Base-by-base conservation (phyloP, 73 alveolate species). In the Halteria grandinella region DNA sequence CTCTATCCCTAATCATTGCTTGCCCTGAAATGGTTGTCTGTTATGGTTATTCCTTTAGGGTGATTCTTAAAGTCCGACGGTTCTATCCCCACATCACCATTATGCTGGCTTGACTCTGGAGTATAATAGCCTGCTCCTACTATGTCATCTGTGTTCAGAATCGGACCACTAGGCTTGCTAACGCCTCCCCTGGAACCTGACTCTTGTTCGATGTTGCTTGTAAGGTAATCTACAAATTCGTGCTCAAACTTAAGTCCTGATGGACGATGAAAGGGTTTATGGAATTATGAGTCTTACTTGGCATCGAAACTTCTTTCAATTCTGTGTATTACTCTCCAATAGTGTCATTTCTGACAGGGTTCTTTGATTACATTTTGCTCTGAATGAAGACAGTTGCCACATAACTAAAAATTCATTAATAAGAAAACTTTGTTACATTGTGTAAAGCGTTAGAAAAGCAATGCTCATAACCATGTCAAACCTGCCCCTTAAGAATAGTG, bases 401-500 rank as follows among this genome's bases (percentile, higher is more conserved):
- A 60, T 60, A 60, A 21, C 77, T 39, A 39, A 39, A 15, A 39
- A 39, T 39, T 39, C 17, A 39, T 39, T 39, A 39, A 15, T 39
- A 39, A 39, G 15, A 39, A 12, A 39, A 39, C 15, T 12, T 39
- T 15, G n/a, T 48, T 31, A 48, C 34, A 48, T 48, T 48, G 21
- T 48, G 50, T 66, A 66, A 8, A 66, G 21, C 23, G 69, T 21
- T 5, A 66, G 52, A 21, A 18, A 66, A 5, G 60, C 66, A 3
- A 0, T 3, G 29, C 69, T 66, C 18, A 66, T 18, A 3, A n/a
- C 20, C 12, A 45, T 41, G 33, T 66, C 80, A n/a, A 66, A 15
- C 25, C 32, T 66, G 24, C 47, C 12, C 33, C 80, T 66, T 29
- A 66, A 45, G 21, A 85, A 51, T 25, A 53, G 53, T 12, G 86